Evolutionary conservation across 164 flowering plant genomes (phyloP).

Genomic region (Chloranthus sessilifolius): DNA sequence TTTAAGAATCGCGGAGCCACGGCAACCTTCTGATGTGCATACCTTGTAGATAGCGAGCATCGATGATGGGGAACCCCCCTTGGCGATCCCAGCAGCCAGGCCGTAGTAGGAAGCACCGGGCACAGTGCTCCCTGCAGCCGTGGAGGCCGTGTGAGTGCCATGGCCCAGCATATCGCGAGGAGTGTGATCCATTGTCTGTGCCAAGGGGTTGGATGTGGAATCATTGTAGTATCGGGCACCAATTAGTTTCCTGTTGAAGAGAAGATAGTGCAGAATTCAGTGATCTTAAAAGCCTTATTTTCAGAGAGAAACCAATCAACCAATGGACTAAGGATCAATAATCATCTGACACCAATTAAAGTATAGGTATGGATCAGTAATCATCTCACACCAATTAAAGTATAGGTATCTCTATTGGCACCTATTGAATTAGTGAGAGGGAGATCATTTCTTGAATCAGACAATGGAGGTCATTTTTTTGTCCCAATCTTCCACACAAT

Average conservation of each 20-base stretch:
- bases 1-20: slow-evolving; percentile 44
- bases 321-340: too few relatives aligned
- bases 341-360: too few relatives aligned
- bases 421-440: too few relatives aligned
- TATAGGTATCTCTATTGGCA: too few relatives aligned
- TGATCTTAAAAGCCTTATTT: too few relatives aligned
- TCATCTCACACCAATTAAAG: too few relatives aligned
- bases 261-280: not conserved
- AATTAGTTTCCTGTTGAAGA: slow-evolving; percentile 51
- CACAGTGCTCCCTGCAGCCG: slow-evolving; percentile 30
- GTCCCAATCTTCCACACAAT: too few relatives aligned
- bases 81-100: slow-evolving; percentile 62
- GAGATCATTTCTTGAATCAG: too few relatives aligned
- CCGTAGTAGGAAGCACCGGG: slow-evolving; percentile 58
- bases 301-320: too few relatives aligned
- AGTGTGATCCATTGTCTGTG: slow-evolving; percentile 7
- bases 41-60: slow-evolving; percentile 64
- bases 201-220: not conserved
- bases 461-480: too few relatives aligned
- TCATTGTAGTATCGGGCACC: slow-evolving; percentile 50
- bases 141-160: slow-evolving; percentile 34
- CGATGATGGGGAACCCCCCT: slow-evolving; percentile 60
- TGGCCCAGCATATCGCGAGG: slow-evolving; percentile 40
- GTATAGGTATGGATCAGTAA: too few relatives aligned
- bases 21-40: slow-evolving; percentile 46